Conservation (phyloP, 1,284 basidiomycete species). For the Wolfiporia cocos region DNA sequence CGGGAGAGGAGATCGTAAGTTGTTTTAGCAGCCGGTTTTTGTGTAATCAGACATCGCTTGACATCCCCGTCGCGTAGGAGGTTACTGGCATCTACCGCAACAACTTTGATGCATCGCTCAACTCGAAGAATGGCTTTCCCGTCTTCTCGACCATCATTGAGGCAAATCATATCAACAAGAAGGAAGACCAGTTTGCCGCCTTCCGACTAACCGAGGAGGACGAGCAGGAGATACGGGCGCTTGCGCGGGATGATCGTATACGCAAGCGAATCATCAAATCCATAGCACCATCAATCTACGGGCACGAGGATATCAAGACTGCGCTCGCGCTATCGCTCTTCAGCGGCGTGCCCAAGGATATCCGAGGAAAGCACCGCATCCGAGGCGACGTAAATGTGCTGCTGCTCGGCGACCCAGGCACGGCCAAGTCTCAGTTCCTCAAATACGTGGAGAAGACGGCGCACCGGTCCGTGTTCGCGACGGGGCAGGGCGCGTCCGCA, state of each 20-base stretch:
- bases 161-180: conserved; percentile 97
- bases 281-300: conserved; percentile 97
- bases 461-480: conserved; percentile 95
- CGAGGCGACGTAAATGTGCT: conserved; percentile 98
- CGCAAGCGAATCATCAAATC: conserved; percentile 97
- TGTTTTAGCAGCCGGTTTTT: neutral
- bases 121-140: conserved; percentile 98
- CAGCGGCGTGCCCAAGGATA: conserved; percentile 90
- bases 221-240: conserved; percentile 82
- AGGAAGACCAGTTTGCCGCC: conserved; percentile 92
- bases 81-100: conserved; percentile 97
- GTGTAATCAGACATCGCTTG: conserved; percentile 5
- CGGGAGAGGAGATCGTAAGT: conserved; percentile 94
- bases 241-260: conserved; percentile 90
- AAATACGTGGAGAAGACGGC: conserved; percentile 99
- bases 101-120: conserved; percentile 97
- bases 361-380: conserved; percentile 94
- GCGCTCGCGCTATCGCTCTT: conserved; percentile 94
- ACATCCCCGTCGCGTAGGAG: conserved; percentile 50
- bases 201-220: conserved; percentile 97
- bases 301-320: conserved; percentile 98
- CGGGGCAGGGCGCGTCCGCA: conserved; percentile 95
- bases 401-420: conserved; percentile 95
- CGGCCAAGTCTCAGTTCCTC: conserved; percentile 98
- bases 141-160: conserved; percentile 98